Evolutionary conservation across 208 protist species (phyloP).

Genomic region (Crithidia bombi): DNA sequence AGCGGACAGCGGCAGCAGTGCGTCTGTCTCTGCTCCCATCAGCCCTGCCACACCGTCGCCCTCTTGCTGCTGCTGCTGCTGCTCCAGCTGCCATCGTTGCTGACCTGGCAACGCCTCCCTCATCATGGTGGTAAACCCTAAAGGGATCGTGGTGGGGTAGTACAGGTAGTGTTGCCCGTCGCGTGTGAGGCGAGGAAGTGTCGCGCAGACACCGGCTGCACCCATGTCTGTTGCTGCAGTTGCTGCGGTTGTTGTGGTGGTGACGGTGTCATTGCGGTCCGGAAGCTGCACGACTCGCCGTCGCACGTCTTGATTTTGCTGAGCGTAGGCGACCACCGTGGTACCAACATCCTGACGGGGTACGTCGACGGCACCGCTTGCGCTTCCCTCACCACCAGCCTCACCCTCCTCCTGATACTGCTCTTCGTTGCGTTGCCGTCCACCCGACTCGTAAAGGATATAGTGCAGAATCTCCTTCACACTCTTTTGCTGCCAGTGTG

Average conservation of each 20-base stretch:
- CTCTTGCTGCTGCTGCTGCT: not conserved
- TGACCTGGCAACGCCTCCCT: conserved; percentile 13
- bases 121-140: conserved; percentile 42
- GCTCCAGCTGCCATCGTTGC: conserved; percentile 21
- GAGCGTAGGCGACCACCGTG: conserved; percentile 22
- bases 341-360: conserved; percentile 4
- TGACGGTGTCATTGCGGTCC: not conserved
- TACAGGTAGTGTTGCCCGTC: conserved; percentile 14
- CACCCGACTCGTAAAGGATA: conserved; percentile 35
- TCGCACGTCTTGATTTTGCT: conserved; percentile 37
- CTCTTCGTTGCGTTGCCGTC: not conserved
- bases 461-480: conserved; percentile 38
- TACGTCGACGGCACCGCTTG: not conserved
- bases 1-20: not conserved
- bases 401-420: too few species aligned
- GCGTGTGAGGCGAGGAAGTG: not conserved
- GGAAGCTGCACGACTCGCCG: conserved; percentile 21
- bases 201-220: not conserved
- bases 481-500: conserved; percentile 18
- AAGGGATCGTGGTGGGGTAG: conserved; percentile 44
- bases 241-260: not conserved
- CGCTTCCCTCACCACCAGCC: not conserved
- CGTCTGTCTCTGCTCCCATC: not conserved
- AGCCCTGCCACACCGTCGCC: not conserved
- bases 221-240: not conserved